Evolutionary conservation across 73 alveolate species (phyloP), one percentile per base, ranked within the genome.

Genomic region (Tetrahymena malaccensis): DNA sequence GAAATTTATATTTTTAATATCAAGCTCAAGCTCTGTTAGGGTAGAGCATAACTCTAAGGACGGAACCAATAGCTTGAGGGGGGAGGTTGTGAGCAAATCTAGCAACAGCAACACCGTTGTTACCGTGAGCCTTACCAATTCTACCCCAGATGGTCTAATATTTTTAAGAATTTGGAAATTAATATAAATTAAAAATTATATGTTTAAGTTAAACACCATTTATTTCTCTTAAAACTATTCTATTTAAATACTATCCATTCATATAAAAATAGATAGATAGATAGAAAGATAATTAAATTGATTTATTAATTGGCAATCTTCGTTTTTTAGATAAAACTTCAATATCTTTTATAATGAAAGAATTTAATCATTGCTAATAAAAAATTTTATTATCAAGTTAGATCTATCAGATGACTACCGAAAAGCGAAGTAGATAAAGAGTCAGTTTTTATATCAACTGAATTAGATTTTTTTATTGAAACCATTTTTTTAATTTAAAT

Each of bases 11-110:
- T 70, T 70, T 70, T 70, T 27, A 27, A 70, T 70, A 70, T 70
- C 89, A 70, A 70, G 89, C 4, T 95, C 97, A 95, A 40, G 97
- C 97, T 95, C 97, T 95, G 94, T 95, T 95, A 37, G 99, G 98
- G 96, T 98, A 98, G 85, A 98, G 99, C 98, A 98, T 96, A 83
- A 98, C 99, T 98, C 99, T 98, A 94, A 98, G 98, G 93, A 94
- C 43, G 84, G 97, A 93, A 17, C 99, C 99, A 89, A 98, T 98
- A 93, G 99, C 99, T 96, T 97, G 96, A 31, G 99, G 98, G 58
- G 99, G 99, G 70, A 98, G 98, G 95, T 98, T 98, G 93, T 96
- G 97, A 38, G 97, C 97, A 98, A 98, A 98, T 85, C 97, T 94
- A 31, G 99, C 99, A 95, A 98, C 96, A 83, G 97, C 99, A 33